Evolutionary conservation across 1,139 yeast species (phyloP), one percentile per base, ranked within the genome.

Genomic region (Taiozyma sp.): DNA sequence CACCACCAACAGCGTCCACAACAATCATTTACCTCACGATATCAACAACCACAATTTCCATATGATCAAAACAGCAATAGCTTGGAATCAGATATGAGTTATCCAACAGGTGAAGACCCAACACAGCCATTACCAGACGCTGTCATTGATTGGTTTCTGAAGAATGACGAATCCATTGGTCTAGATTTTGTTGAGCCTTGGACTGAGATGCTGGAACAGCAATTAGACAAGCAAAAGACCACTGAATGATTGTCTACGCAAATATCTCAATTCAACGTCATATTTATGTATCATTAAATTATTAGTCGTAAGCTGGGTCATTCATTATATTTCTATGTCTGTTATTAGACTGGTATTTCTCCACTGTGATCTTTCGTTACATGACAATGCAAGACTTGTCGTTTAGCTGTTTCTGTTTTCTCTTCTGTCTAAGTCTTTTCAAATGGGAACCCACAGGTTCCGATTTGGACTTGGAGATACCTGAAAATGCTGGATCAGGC

Each of bases 181-280:
- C 73, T 89, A 50, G 96, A 88, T 54, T 89, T 89, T 60, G 96
- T 88, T 38, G 96, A 87, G 44, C 95, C 95, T 4, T 85, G 95
- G 83, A 87, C 96, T 9, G 92, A 87, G 64, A 85, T 87, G 78
- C 80, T 89, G 49, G 96, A 88, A 64, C 88, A 84, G 57, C 70
- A 64, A 36, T 42, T 62, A 38, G 63, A 60, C 29, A 62, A 60
- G 47, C 54, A 59, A 43, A 52, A 53, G 38, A 49, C 19, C 16
- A 24, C 30, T 24, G 29, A 23, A 24, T 40, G 29, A 40, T 40
- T 7, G 14, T 9, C 41, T 19, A 22, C 16, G 36, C 2, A 24
- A 6, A 14, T 14, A 14, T 32, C 13, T 13, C n/a, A 32, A 14
- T 32, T 32, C n/a, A 32, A 22, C 6, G 41, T 38, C 24, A 38